phyloP scores from a whole-genome alignment of 306 rosid species.

The Heteromeles arbutifolia region DNA sequence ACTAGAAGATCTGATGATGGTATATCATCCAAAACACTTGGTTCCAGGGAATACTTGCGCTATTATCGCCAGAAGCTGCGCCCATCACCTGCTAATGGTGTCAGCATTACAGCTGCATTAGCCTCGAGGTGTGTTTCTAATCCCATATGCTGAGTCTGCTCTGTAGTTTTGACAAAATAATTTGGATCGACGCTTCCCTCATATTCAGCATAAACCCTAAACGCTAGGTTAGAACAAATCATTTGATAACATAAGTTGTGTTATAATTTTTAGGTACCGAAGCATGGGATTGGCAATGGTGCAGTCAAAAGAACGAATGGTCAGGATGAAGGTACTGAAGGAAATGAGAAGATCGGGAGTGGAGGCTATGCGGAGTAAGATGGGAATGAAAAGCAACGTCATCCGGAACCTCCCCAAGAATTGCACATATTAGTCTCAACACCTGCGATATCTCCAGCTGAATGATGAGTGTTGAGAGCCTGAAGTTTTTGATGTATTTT shows the following conservation, averaged over 20 bases:
- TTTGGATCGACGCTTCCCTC: not conserved
- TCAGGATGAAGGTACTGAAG: slow-evolving; percentile 88
- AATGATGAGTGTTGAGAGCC: not conserved
- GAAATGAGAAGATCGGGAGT: slow-evolving; percentile 72
- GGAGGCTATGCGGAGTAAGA: slow-evolving; percentile 76
- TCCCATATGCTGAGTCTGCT: not conserved
- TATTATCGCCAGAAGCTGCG: slow-evolving; percentile 94
- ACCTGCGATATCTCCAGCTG: not conserved
- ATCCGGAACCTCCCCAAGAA: slow-evolving; percentile 91
- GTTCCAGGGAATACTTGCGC: slow-evolving; percentile 88
- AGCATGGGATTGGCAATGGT: slow-evolving; percentile 93
- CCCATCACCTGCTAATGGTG: slow-evolving; percentile 47
- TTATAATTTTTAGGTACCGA: slow-evolving; percentile 54
- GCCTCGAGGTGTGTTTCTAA: slow-evolving; percentile 66
- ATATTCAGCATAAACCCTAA: not conserved
- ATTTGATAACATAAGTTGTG: not conserved
- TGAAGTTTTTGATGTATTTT: not conserved
- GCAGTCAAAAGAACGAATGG: slow-evolving; percentile 65
- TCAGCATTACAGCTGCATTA: slow-evolving; percentile 59
- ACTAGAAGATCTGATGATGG: slow-evolving; percentile 45
- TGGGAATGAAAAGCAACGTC: slow-evolving; percentile 84
- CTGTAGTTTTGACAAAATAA: not conserved
- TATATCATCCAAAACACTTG: slow-evolving; percentile 55
- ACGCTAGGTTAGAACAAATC: not conserved
- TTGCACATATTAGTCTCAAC: slow-evolving; percentile 41